Evolutionary conservation across 2,329 filamentous ascomycete genomes (phyloP).

Genomic region (Didymosphaeria variabile): DNA sequence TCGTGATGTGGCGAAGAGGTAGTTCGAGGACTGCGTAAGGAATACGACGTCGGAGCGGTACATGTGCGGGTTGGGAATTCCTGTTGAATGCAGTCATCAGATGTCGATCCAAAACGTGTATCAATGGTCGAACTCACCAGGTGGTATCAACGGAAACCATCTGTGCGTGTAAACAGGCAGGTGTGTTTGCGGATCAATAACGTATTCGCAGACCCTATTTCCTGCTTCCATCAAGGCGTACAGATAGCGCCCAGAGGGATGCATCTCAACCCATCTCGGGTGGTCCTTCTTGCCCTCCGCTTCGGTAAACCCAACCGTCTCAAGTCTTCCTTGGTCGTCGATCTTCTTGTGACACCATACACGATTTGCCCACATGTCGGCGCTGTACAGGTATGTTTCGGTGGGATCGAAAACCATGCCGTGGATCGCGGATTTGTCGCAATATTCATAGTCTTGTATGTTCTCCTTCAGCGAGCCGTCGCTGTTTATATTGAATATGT

Average conservation of each 20-base stretch:
- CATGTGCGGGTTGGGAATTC: slow-evolving; percentile 64
- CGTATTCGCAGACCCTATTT: slow-evolving; percentile 82
- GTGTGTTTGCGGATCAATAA: slow-evolving; percentile 76
- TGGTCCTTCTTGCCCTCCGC: slow-evolving; percentile 78
- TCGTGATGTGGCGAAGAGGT: slow-evolving; percentile 86
- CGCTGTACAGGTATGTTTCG: slow-evolving; percentile 80
- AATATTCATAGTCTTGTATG: slow-evolving; percentile 77
- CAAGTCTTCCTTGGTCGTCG: slow-evolving; percentile 66
- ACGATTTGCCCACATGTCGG: slow-evolving; percentile 79
- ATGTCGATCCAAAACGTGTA: neutral
- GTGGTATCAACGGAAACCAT: slow-evolving; percentile 80
- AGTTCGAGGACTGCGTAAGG: slow-evolving; percentile 72
- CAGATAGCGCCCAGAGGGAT: slow-evolving; percentile 78
- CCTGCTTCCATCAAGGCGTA: slow-evolving; percentile 92
- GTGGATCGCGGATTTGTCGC: slow-evolving; percentile 75
- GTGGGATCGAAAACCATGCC: slow-evolving; percentile 82
- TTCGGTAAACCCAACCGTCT: slow-evolving; percentile 75
- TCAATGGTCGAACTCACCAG: slow-evolving; percentile 62
- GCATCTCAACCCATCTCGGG: slow-evolving; percentile 87
- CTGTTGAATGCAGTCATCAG: slow-evolving; percentile 26
- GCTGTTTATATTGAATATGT: slow-evolving; percentile 72
- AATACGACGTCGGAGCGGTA: slow-evolving; percentile 89
- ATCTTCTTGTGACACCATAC: slow-evolving; percentile 86
- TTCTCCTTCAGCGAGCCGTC: slow-evolving; percentile 68
- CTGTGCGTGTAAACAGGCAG: slow-evolving; percentile 81